Evolutionary conservation across 2,329 filamentous ascomycete species (phyloP).

Genomic region (Colletotrichum navitas): DNA sequence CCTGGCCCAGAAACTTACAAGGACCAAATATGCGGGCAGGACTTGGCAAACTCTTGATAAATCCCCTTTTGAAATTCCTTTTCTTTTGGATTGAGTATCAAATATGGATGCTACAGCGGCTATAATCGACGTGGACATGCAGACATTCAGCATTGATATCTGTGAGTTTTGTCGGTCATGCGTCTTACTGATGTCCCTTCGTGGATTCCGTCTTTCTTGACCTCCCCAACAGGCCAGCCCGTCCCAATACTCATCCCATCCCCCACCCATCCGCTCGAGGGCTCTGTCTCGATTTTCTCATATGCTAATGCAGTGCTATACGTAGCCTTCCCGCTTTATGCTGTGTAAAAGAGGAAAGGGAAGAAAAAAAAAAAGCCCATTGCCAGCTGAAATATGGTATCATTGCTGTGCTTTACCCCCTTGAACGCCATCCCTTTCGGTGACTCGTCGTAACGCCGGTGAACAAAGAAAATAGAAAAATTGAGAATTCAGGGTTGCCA

Average conservation of each 20-base stretch:
- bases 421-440: slow-evolving; percentile 20
- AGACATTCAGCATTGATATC: background rate
- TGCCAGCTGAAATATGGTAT: slow-evolving; percentile 37
- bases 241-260: background rate
- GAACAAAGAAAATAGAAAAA: slow-evolving; percentile 1
- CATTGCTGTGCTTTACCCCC: slow-evolving; percentile 29
- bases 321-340: slow-evolving; percentile 12
- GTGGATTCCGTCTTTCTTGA: background rate
- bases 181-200: background rate
- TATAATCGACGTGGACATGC: slow-evolving; percentile 15
- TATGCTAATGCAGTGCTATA: slow-evolving; percentile 4
- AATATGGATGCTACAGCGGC: slow-evolving; percentile 21
- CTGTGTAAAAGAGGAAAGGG: background rate
- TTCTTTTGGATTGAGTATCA: background rate
- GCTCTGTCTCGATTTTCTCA: slow-evolving; percentile 13
- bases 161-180: background rate
- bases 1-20: no score
- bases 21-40: no score
- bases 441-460: slow-evolving; percentile 27
- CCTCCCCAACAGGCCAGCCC: slow-evolving; percentile 8
- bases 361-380: background rate
- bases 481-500: background rate
- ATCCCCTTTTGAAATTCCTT: background rate
- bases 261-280: background rate
- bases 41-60: background rate